phyloP scores from a whole-genome alignment of 139 green algal genomes.

The Gonium pectorale region DNA sequence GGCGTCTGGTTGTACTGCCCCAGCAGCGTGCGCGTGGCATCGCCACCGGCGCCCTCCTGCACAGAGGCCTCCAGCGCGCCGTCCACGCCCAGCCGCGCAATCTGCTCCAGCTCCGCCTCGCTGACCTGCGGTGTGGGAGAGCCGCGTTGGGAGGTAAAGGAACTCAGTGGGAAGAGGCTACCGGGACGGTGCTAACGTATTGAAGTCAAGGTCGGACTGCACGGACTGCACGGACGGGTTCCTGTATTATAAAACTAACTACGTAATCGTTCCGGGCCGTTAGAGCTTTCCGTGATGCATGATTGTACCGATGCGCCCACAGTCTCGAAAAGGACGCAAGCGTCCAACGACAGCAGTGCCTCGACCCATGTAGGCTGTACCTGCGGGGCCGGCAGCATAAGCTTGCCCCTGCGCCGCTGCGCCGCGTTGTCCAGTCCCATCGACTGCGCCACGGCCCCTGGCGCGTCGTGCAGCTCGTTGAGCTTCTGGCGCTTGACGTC shows the following conservation, averaged over 20 bases:
- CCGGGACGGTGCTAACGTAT: too few relatives aligned
- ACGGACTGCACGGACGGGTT: too few relatives aligned
- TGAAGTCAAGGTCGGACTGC: too few relatives aligned
- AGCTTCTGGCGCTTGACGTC: constrained; percentile 87
- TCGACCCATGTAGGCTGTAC: too few relatives aligned
- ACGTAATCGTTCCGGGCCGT: too few relatives aligned
- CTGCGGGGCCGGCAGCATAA: constrained; percentile 93
- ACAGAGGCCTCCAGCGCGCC: constrained; percentile 53
- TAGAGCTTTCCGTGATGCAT: too few relatives aligned
- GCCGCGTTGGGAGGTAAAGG: too few relatives aligned
- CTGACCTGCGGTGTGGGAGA: constrained; percentile 71
- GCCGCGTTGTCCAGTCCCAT: constrained; percentile 76
- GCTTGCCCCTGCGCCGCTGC: constrained; percentile 76
- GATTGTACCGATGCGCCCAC: too few relatives aligned
- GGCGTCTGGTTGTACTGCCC: constrained; percentile 80
- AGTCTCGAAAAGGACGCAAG: too few relatives aligned
- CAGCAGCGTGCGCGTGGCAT: constrained; percentile 80
- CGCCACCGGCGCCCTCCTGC: constrained; percentile 73
- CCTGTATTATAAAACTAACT: too few relatives aligned
- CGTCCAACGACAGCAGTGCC: too few relatives aligned
- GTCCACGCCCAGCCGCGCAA: constrained; percentile 83
- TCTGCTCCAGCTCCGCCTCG: constrained; percentile 92
- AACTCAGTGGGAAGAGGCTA: too few relatives aligned
- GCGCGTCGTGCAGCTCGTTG: constrained; percentile 45
- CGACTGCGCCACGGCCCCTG: constrained; percentile 67